These are phyloP conservation scores for Aspergillus biplanus DNA, from an alignment of 495 filamentous ascomycete species.

Conservation along the genomic window DNA sequence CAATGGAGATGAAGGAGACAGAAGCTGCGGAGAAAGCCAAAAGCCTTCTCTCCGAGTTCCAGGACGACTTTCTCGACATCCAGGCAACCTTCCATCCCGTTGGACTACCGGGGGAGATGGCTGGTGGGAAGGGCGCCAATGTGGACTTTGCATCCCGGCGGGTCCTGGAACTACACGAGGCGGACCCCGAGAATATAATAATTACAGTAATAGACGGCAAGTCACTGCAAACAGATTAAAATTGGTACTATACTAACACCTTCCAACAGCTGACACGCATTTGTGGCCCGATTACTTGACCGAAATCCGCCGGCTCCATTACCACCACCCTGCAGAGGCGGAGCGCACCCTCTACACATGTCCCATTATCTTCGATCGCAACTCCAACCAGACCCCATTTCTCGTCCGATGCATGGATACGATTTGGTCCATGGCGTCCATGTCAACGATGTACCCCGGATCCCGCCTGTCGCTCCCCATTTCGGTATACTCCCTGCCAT, in stretches of 20 bases:
- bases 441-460: neutral
- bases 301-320: neutral
- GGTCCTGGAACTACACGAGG: neutral
- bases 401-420: neutral
- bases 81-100: neutral
- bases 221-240: neutral
- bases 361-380: conserved; percentile 1
- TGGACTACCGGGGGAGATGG: neutral
- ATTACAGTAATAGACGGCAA: neutral
- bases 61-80: neutral
- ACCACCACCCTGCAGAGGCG: neutral
- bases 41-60: neutral
- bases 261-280: neutral
- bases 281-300: neutral
- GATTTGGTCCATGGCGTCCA: neutral
- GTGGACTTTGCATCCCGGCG: neutral
- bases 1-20: neutral
- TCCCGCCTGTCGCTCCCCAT: neutral
- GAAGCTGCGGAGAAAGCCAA: neutral
- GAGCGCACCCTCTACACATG: neutral
- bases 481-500: neutral
- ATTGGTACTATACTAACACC: neutral
- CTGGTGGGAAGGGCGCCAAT: neutral
- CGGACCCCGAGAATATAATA: neutral
- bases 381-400: neutral